Base-by-base conservation (phyloP, 2,329 filamentous ascomycete genomes). In the Penicillium sp. region DNA sequence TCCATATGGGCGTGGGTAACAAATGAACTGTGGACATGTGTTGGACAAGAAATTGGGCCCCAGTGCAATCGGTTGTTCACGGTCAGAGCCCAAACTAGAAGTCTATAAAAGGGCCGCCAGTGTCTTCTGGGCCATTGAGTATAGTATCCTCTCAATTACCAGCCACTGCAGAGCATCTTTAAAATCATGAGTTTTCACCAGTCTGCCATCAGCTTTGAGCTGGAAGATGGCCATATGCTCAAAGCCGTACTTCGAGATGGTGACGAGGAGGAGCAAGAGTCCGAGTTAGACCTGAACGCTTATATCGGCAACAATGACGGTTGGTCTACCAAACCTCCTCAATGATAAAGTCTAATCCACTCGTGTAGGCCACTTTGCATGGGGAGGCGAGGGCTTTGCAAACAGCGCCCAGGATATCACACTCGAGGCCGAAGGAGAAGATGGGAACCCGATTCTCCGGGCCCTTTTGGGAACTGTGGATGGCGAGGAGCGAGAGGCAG, bases 161-260 rank as follows among this genome's bases (percentile, higher is more conserved):
- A 48, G 29, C 12, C 24, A 21, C 24, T 29, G 32, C 24, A 47
- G 10, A 24, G n/a, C 37, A 59, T n/a, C n/a, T n/a, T n/a, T n/a
- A n/a, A n/a, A n/a, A n/a, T 7, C 17, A 78, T 78, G 77, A 76
- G 72, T 68, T 85, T 85, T 75, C 78, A 83, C 69, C 52, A 63
- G 47, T 74, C 75, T 45, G 75, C 78, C 40, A 51, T 73, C 39
- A 56, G 78, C 55, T 76, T 82, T 63, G 70, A 70, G 60, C 65
- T 84, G 58, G 78, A 80, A 41, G 75, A 82, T 58, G 74, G 72
- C 57, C 74, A 78, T 67, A 76, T 79, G 60, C 80, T 84, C 51
- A 67, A 58, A 21, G 78, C 75, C 51, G 56, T 65, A 40, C 76
- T 80, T 41, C 62, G 52, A 13, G 73, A 73, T 44, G 69, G 51